phyloP scores from a whole-genome alignment of 2,329 filamentous ascomycete genomes.

The Fusarium sp. region DNA sequence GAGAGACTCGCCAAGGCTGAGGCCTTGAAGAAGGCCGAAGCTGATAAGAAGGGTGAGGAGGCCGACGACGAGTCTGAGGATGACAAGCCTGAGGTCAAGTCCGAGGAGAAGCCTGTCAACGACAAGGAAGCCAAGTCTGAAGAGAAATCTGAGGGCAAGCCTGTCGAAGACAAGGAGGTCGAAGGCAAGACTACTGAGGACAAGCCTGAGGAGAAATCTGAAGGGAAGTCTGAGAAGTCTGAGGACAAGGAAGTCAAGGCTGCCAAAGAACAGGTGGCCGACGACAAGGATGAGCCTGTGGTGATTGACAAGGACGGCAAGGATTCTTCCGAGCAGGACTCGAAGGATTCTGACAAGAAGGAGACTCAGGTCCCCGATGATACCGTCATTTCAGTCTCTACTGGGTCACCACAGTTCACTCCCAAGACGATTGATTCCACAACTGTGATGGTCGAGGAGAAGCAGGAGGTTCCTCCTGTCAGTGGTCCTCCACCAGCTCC shows the following conservation, averaged over 20 bases:
- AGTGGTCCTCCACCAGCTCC: slow-evolving; percentile 42
- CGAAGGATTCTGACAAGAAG: slow-evolving; percentile 18
- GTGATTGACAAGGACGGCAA: slow-evolving; percentile 16
- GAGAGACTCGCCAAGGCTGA: slow-evolving; percentile 32
- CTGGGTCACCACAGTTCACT: slow-evolving; percentile 48
- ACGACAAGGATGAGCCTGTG: slow-evolving; percentile 23
- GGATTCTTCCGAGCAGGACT: slow-evolving; percentile 4
- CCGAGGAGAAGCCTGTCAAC: slow-evolving; percentile 10
- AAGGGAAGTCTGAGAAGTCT: too few relatives aligned
- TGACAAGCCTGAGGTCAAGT: slow-evolving; percentile 6
- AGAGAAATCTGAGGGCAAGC: slow-evolving; percentile 15
- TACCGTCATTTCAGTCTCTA: slow-evolving; percentile 46
- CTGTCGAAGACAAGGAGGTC: slow-evolving; percentile 16
- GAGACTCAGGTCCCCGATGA: slow-evolving; percentile 37
- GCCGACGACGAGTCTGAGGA: slow-evolving; percentile 40
- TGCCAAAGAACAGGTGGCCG: slow-evolving; percentile 5
- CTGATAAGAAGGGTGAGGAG: slow-evolving; percentile 27
- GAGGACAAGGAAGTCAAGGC: slow-evolving; percentile 20
- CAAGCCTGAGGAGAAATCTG: slow-evolving; percentile 18
- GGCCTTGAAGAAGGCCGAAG: slow-evolving; percentile 34
- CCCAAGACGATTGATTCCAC: slow-evolving; percentile 48
- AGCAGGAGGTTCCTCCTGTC: slow-evolving; percentile 50
- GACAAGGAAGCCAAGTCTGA: slow-evolving; percentile 9
- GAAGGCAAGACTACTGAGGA: slow-evolving; percentile 9
- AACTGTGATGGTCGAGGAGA: slow-evolving; percentile 42